A percentile compares a stretch with the other conserved stretches of the same genome.
These are phyloP conservation scores for Ustilago crameri DNA, from an alignment of 1,284 basidiomycete species.

Conservation along the genomic window DNA sequence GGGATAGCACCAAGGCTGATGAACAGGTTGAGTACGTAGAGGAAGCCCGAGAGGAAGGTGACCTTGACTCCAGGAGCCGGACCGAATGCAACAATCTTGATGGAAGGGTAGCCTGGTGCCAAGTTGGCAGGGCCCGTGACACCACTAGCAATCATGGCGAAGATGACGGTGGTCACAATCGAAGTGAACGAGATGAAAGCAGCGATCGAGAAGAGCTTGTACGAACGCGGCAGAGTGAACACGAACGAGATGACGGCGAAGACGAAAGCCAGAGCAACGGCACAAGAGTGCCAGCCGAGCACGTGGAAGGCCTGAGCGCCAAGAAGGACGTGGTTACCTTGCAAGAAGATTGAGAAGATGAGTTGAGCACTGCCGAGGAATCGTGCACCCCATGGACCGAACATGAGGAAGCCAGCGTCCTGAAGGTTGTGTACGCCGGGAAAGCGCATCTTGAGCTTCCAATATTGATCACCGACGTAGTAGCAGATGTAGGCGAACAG, in stretches of 20 bases:
- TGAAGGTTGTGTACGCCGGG: conserved; percentile 60
- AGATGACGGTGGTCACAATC: conserved; percentile 57
- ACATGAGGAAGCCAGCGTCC: conserved; percentile 60
- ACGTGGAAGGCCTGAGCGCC: conserved; percentile 55
- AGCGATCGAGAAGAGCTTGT: conserved; percentile 56
- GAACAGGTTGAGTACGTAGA: conserved; percentile 55
- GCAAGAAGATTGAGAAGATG: conserved; percentile 56
- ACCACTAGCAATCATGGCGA: conserved; percentile 61
- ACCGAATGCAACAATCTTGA: conserved; percentile 50
- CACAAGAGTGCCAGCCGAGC: conserved; percentile 57
- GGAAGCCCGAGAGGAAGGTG: conserved; percentile 54
- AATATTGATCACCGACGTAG: conserved; percentile 57
- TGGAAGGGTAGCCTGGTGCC: conserved; percentile 32
- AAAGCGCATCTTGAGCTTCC: conserved; percentile 54
- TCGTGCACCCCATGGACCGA: conserved; percentile 47
- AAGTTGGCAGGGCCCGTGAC: conserved; percentile 53
- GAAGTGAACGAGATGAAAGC: conserved; percentile 59
- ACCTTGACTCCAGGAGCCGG: conserved; percentile 44
- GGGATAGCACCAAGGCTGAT: conserved; percentile 57
- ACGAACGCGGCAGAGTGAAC: conserved; percentile 58
- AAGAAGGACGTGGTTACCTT: conserved; percentile 59
- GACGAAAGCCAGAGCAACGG: conserved; percentile 48
- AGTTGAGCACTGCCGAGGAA: conserved; percentile 43
- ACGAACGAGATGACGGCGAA: conserved; percentile 59
- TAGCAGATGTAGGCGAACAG: conserved; percentile 53